Evolutionary conservation across 495 filamentous ascomycete genomes (phyloP).

Genomic region (Penicillium robsamsonii): DNA sequence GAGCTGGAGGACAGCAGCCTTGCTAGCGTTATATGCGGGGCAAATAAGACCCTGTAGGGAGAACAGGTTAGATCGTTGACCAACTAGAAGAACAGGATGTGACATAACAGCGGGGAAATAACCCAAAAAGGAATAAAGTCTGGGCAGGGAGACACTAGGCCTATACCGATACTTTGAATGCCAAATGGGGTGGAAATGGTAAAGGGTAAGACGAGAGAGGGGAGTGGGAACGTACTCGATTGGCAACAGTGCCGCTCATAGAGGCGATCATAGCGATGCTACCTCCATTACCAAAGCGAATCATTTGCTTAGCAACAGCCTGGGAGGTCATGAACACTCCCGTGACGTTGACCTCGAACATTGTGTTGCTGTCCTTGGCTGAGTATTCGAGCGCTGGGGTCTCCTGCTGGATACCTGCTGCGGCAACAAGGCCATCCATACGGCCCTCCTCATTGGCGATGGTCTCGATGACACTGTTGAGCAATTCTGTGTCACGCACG

Average conservation of each 20-base stretch:
- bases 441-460: conserved; percentile 72
- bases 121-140: neutral
- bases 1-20: conserved; percentile 83
- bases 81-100: neutral
- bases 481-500: conserved; percentile 68
- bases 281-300: conserved; percentile 67
- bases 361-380: conserved; percentile 61
- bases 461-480: conserved; percentile 63
- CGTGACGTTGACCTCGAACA: conserved; percentile 75
- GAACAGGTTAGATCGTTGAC: conserved; percentile 1
- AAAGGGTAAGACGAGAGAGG: conserved; percentile 1
- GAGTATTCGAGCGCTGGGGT: conserved; percentile 68
- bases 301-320: conserved; percentile 72
- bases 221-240: conserved; percentile 46
- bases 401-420: conserved; percentile 72
- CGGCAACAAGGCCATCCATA: conserved; percentile 74
- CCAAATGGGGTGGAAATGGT: neutral
- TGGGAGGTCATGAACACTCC: conserved; percentile 75
- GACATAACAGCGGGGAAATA: neutral
- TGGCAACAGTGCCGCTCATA: conserved; percentile 72
- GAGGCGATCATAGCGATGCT: conserved; percentile 71
- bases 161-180: neutral
- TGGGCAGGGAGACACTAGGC: neutral
- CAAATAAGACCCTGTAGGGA: conserved; percentile 59
- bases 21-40: conserved; percentile 88